Conservation (phyloP, 768 basidiomycete species). For the Hydnomerulius pinastri region DNA sequence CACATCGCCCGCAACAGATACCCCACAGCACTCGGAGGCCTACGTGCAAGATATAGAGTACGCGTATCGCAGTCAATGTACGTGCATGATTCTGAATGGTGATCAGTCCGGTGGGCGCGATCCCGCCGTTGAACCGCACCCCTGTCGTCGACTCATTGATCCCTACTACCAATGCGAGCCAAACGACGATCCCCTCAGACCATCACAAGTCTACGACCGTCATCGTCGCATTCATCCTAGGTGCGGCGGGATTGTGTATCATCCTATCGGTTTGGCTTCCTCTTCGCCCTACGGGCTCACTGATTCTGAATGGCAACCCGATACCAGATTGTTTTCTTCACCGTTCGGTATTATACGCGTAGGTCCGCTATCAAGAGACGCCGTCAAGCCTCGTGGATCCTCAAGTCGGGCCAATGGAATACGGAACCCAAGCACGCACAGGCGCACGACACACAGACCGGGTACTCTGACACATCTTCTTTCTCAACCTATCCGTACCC, state of each 20-base stretch:
- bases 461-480: constrained; percentile 15
- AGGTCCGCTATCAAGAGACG: constrained; percentile 20
- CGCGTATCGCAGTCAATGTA: not conserved
- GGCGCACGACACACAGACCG: constrained; percentile 9
- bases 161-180: not conserved
- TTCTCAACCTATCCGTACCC: constrained; percentile 17
- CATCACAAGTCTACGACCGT: constrained; percentile 1
- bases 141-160: constrained; percentile 17
- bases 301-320: not conserved
- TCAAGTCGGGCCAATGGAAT: constrained; percentile 21
- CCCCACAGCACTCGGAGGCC: too few relatives aligned
- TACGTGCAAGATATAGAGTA: constrained; percentile 10
- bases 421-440: constrained; percentile 15
- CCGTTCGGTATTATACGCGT: constrained; percentile 17
- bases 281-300: not conserved
- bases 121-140: not conserved
- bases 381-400: constrained; percentile 28
- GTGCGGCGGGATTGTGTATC: constrained; percentile 1
- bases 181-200: not conserved
- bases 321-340: constrained; percentile 11
- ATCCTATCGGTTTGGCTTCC: constrained; percentile 11
- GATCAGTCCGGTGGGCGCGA: not conserved
- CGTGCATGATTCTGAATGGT: not conserved
- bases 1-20: too few relatives aligned
- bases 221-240: not conserved